Conservation (phyloP, 768 basidiomycete genomes). For the Naganishia onofrii region DNA sequence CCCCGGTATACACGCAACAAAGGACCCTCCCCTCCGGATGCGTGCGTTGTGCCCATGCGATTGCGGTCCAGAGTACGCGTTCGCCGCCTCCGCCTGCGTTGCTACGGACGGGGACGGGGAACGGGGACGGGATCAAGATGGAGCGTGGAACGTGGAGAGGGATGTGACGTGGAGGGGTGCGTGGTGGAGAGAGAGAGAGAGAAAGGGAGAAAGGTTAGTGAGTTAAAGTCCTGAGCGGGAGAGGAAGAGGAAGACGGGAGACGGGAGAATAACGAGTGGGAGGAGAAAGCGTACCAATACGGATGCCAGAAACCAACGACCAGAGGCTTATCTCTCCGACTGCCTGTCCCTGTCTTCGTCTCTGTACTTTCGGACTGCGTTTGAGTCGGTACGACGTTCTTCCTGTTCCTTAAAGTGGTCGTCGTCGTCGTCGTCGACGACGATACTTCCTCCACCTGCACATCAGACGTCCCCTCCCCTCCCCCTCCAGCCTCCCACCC, state of each 20-base stretch:
- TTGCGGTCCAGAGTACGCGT: constrained; percentile 88
- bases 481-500: constrained; percentile 6
- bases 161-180: too few relatives aligned
- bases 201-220: too few relatives aligned
- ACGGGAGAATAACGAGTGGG: too few relatives aligned
- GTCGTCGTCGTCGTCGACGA: background rate
- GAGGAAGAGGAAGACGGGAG: too few relatives aligned
- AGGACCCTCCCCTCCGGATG: constrained; percentile 60
- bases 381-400: background rate
- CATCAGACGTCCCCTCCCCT: background rate
- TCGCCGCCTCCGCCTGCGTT: constrained; percentile 98
- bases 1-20: constrained; percentile 84
- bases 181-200: too few relatives aligned
- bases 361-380: too few relatives aligned
- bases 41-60: constrained; percentile 69
- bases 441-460: background rate
- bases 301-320: constrained; percentile 90
- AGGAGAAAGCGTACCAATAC: constrained; percentile 77
- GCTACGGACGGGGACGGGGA: constrained; percentile 53
- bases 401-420: constrained; percentile 3
- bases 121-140: too few relatives aligned
- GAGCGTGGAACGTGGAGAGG: too few relatives aligned
- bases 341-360: background rate
- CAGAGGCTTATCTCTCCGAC: constrained; percentile 23
- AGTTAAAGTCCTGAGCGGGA: too few relatives aligned